Conservation (phyloP, 352 stramenopile genomes). For the Phytophthora fragariaefolia region DNA sequence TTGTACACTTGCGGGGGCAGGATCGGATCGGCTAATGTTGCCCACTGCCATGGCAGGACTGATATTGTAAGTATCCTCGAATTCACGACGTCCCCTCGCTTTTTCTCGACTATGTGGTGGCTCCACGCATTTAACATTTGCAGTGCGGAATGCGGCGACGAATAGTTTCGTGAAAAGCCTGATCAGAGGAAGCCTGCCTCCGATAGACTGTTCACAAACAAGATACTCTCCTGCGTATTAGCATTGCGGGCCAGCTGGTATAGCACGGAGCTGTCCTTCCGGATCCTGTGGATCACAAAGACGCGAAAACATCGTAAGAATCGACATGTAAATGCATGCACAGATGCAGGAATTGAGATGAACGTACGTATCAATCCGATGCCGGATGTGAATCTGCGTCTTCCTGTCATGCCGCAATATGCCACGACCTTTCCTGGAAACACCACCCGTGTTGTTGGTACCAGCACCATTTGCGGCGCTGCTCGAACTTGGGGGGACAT, state of each 20-base stretch:
- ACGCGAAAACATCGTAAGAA: conserved; percentile 18
- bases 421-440: conserved; percentile 79
- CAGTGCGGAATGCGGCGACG: background rate
- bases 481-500: conserved; percentile 53
- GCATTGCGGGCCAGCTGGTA: conserved; percentile 87
- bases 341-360: too few species aligned
- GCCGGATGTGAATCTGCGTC: conserved; percentile 71
- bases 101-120: conserved; percentile 6
- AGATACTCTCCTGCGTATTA: conserved; percentile 89
- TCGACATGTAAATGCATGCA: too few species aligned
- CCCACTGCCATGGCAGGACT: conserved; percentile 16
- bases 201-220: conserved; percentile 91
- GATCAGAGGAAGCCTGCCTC: conserved; percentile 85
- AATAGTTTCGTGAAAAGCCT: too few species aligned
- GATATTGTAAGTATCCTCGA: conserved; percentile 19
- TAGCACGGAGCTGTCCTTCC: conserved; percentile 84
- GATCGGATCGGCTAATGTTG: conserved; percentile 9
- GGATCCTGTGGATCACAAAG: conserved; percentile 57
- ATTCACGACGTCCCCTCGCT: background rate
- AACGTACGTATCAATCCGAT: conserved; percentile 88
- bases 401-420: conserved; percentile 79
- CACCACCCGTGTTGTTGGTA: conserved; percentile 22
- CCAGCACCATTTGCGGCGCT: conserved; percentile 16
- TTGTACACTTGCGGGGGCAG: conserved; percentile 34
- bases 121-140: background rate